Conservation (phyloP, 805 yeast species). For the Wickerhamiella siamensis region DNA sequence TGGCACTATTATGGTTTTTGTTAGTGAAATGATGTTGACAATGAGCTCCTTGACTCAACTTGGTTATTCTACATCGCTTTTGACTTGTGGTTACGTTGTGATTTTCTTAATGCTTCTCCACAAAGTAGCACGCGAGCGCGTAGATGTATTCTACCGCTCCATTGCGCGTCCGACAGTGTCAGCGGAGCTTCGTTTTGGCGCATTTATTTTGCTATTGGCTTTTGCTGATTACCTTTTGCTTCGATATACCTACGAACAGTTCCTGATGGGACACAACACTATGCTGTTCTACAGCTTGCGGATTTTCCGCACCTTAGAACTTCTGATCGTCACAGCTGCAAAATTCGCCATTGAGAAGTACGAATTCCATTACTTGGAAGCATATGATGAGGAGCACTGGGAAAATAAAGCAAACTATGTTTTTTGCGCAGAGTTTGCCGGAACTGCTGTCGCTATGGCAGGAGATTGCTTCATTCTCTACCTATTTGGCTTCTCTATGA, state of each 20-base stretch:
- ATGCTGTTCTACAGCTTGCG: slow-evolving; percentile 1
- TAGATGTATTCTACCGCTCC: slow-evolving; percentile 36
- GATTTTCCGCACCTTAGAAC: slow-evolving; percentile 45
- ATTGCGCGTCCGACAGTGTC: slow-evolving; percentile 24
- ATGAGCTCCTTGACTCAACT: too few species aligned
- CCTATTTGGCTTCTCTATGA: slow-evolving; percentile 33
- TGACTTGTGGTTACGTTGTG: slow-evolving; percentile 21
- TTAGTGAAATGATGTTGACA: too few species aligned
- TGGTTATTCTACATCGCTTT: too few species aligned
- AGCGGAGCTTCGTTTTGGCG: slow-evolving; percentile 29
- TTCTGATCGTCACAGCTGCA: slow-evolving; percentile 42
- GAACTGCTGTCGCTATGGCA: slow-evolving; percentile 34
- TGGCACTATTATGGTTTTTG: too few species aligned
- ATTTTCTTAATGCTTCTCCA: slow-evolving; percentile 49
- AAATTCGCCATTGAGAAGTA: slow-evolving; percentile 38
- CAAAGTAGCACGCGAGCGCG: slow-evolving; percentile 49
- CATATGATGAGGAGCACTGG: slow-evolving; percentile 48
- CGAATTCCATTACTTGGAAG: slow-evolving; percentile 38
- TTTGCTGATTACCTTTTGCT: slow-evolving; percentile 35
- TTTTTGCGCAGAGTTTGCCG: slow-evolving; percentile 39
- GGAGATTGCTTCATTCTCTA: slow-evolving; percentile 23
- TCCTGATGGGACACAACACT: slow-evolving; percentile 1
- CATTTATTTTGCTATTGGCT: slow-evolving; percentile 33
- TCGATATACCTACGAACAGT: background rate
- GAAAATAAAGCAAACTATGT: slow-evolving; percentile 48